Conservation (phyloP, 2,329 filamentous ascomycete genomes). For the Trichoderma oligosporum region DNA sequence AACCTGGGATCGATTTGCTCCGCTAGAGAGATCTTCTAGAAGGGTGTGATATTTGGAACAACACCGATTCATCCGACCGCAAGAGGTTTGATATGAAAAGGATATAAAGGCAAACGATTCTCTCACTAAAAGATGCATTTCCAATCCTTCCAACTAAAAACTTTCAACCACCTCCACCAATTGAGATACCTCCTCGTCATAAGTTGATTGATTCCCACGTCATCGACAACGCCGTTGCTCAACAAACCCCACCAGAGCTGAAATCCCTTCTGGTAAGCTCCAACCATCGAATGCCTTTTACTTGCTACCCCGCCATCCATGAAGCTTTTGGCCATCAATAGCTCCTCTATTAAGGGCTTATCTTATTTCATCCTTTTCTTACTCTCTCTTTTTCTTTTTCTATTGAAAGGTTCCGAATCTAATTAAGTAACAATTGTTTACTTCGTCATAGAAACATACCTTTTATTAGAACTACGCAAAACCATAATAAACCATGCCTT, state of each 20-base stretch:
- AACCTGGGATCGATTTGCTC: not conserved
- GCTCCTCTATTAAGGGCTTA: not conserved
- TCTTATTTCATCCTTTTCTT: not conserved
- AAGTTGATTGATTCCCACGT: slow-evolving; percentile 16
- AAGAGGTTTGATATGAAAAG: not conserved
- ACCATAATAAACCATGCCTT: slow-evolving; percentile 54
- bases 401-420: not conserved
- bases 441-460: not conserved
- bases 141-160: slow-evolving; percentile 1
- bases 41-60: not conserved
- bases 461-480: not conserved
- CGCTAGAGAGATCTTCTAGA: not conserved
- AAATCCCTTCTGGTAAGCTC: slow-evolving; percentile 9
- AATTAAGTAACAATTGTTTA: not conserved
- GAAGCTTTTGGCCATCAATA: not conserved
- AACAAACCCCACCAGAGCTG: slow-evolving; percentile 17
- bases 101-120: slow-evolving; percentile 1
- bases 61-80: not conserved
- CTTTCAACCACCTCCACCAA: slow-evolving; percentile 4
- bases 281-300: not conserved
- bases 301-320: slow-evolving; percentile 8
- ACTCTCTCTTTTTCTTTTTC: not conserved
- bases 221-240: slow-evolving; percentile 14
- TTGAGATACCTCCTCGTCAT: not conserved
- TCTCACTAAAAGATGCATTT: not conserved